phyloP scores from a whole-genome alignment of 31 red algal genomes.

The Porphyra umbilicalis region DNA sequence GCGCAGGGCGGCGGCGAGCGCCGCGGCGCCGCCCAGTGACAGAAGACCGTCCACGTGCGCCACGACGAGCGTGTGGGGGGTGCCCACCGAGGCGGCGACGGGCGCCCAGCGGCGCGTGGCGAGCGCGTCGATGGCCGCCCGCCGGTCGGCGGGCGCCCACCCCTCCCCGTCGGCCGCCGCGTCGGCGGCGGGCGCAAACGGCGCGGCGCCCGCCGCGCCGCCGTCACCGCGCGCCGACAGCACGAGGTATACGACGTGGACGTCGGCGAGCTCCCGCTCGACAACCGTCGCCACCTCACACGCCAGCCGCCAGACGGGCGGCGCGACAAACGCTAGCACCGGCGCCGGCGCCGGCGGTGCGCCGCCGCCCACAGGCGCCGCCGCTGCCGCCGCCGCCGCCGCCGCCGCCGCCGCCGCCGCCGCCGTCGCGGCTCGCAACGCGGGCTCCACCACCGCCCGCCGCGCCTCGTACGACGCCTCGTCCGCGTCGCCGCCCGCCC shows the following conservation, averaged over 20 bases:
- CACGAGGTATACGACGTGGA: neutral
- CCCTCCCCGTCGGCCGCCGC: neutral
- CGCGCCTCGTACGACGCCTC: neutral
- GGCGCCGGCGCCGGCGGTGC: too few relatives aligned
- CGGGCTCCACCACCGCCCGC: neutral
- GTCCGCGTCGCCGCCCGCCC: neutral
- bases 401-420: too few relatives aligned
- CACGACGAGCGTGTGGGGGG: neutral
- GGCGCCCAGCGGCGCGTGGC: neutral
- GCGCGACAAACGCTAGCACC: neutral
- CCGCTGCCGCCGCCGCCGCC: too few relatives aligned
- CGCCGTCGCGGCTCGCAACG: neutral
- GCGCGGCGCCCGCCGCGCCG: neutral
- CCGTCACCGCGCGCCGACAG: neutral
- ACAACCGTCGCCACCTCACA: neutral
- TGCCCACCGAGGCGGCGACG: neutral
- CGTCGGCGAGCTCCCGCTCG: neutral
- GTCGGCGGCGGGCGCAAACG: neutral
- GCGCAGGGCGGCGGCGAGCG: neutral
- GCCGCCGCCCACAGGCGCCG: too few relatives aligned
- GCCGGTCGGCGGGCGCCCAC: neutral
- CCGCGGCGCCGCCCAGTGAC: neutral
- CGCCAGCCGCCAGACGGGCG: neutral
- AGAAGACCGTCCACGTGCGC: neutral
- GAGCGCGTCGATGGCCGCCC: neutral